Evolutionary conservation across 1,139 yeast species (phyloP), one percentile per base, ranked within the genome.

Genomic region (Debaryomyces subglobosus): DNA sequence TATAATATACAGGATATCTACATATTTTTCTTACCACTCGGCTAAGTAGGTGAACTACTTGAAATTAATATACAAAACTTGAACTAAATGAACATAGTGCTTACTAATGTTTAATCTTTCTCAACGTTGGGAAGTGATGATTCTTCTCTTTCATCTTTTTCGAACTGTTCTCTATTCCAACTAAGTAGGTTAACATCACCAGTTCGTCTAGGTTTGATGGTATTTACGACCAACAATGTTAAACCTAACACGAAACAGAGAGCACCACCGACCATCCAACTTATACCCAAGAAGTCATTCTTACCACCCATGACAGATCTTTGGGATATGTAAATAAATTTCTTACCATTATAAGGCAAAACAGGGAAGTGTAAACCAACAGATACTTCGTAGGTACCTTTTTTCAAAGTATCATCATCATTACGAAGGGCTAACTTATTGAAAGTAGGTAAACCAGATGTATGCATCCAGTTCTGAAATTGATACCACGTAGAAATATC

Each of bases 381-480:
- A 32, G 79, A 69, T 37, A 89, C 76, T 63, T 83, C 83, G 66
- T 94, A 94, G 4, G 78, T 77, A 18, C 99, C 99, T 5, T 74
- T 68, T 5, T 68, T 63, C 59, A 94, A 69, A 3, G 72, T 65
- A 30, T 81, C 82, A 39, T 84, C 65, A 64, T 90, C 96, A 64
- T 92, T 92, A 63, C 96, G 82, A 55, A 84, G 74, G 3, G 87
- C 90, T 63, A 94, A 73, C 67, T 91, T 91, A 61, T 89, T 83
- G 63, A 95, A 94, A 27, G 84, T 84, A 8, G 98, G 86, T 53
- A 95, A 77, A 0, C 94, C 98, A 3, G 97, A 86, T 2, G 98
- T 86, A 60, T 91, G 84, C 97, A 94, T 92, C 99, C 99, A 94
- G 65, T 92, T 94, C 69, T 94, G 96, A 63, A 90, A 83, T 59